Conservation (phyloP, 352 stramenopile genomes). For the Phytopythium vexans region DNA sequence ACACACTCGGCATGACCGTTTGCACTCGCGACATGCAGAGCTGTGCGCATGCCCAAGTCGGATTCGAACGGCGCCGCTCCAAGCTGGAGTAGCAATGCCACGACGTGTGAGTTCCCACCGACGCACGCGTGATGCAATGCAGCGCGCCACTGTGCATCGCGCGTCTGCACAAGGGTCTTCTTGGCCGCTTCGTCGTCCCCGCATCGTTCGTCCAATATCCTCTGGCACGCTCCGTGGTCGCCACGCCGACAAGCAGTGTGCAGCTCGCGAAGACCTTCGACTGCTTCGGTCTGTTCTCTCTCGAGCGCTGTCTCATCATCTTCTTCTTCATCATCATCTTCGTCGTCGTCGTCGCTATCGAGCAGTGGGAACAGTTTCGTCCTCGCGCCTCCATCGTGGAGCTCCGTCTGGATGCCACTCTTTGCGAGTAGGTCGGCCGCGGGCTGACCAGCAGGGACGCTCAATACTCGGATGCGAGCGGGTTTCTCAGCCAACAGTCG, state of each 20-base stretch:
- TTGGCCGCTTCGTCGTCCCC: not conserved
- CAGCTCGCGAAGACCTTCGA: conserved; percentile 3
- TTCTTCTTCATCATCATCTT: not conserved
- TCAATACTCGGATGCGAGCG: conserved; percentile 36
- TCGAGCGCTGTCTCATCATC: not conserved
- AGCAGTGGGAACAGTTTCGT: too few relatives aligned
- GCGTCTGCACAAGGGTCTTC: not conserved
- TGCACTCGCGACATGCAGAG: conserved; percentile 59
- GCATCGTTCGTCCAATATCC: conserved; percentile 23
- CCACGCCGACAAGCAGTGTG: conserved; percentile 35
- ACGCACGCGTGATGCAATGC: conserved; percentile 55
- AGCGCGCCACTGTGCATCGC: conserved; percentile 28
- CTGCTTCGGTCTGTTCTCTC: not conserved
- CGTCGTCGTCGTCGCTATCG: not conserved
- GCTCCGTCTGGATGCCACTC: not conserved
- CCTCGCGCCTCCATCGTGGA: not conserved
- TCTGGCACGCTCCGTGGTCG: conserved; percentile 41
- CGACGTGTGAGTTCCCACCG: conserved; percentile 36
- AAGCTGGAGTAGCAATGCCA: conserved; percentile 39
- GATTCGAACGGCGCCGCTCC: conserved; percentile 25
- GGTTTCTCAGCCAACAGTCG: conserved; percentile 17
- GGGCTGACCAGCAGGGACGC: conserved; percentile 21
- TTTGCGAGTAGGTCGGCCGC: conserved; percentile 1
- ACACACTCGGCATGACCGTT: conserved; percentile 42
- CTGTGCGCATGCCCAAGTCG: conserved; percentile 47